A percentile compares a stretch with the other conserved stretches of the same genome.
Evolutionary conservation across 1,139 yeast species (phyloP).

Genomic region (Blastobotrys petasosporus): DNA sequence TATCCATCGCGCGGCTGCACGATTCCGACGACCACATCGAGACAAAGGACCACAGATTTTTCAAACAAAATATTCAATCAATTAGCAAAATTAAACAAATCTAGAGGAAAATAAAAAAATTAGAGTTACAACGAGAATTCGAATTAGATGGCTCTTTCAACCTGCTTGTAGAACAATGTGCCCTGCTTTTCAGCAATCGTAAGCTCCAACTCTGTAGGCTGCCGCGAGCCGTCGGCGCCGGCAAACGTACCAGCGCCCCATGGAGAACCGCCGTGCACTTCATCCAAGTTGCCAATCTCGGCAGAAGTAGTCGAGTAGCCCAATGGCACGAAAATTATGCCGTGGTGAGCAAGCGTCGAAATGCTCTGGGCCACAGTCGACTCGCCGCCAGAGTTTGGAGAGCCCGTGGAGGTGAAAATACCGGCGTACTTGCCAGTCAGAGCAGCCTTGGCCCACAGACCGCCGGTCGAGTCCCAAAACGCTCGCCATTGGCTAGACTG

Average conservation of each 20-base stretch:
- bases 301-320: slow-evolving; percentile 65
- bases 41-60: too few species aligned
- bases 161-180: slow-evolving; percentile 49
- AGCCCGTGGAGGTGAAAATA: slow-evolving; percentile 69
- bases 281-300: slow-evolving; percentile 52
- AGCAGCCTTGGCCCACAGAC: slow-evolving; percentile 73
- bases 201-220: slow-evolving; percentile 59
- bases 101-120: too few species aligned
- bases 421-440: slow-evolving; percentile 74
- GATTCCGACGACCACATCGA: too few species aligned
- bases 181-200: slow-evolving; percentile 63
- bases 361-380: slow-evolving; percentile 57
- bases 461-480: slow-evolving; percentile 80
- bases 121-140: too few species aligned
- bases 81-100: too few species aligned
- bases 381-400: slow-evolving; percentile 85
- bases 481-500: slow-evolving; percentile 77
- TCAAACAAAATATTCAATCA: too few species aligned
- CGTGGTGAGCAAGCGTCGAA: slow-evolving; percentile 71
- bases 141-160: slow-evolving; percentile 17
- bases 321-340: slow-evolving; percentile 71
- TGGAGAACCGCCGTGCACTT: slow-evolving; percentile 77
- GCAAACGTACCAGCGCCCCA: slow-evolving; percentile 89
- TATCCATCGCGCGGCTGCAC: too few species aligned
- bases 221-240: slow-evolving; percentile 73